Percentiles rank a stretch among this genome's conserved stretches.
Conservation (phyloP, 306 rosid species). For the Prunus mongolica region DNA sequence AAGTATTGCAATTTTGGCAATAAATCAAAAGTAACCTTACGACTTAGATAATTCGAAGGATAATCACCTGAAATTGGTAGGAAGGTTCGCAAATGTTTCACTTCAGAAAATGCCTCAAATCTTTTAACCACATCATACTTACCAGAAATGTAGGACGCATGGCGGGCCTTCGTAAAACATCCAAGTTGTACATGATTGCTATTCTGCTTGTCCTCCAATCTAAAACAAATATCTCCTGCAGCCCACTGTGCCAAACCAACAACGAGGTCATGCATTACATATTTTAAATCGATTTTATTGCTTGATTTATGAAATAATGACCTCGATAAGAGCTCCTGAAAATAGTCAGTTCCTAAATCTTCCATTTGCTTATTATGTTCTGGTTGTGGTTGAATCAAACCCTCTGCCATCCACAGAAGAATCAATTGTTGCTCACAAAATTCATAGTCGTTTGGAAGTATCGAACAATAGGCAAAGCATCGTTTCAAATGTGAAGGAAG, state of each 20-base stretch:
- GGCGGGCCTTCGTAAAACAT: not conserved
- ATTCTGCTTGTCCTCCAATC: not conserved
- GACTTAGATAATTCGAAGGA: too few species aligned
- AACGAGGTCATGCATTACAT: slow-evolving; percentile 40
- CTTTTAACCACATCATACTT: fast-evolving
- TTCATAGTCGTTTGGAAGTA: too few species aligned
- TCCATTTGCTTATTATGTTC: too few species aligned
- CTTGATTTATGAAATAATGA: slow-evolving; percentile 2
- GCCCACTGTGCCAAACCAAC: slow-evolving; percentile 28
- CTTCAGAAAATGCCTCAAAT: slow-evolving; percentile 1
- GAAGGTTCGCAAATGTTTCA: not conserved
- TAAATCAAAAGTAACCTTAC: not conserved
- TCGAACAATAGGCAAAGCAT: too few species aligned
- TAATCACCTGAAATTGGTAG: not conserved
- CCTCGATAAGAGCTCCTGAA: too few species aligned
- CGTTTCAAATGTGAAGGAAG: too few species aligned
- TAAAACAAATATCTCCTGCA: not conserved
- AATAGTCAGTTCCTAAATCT: too few species aligned
- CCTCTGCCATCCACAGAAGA: too few species aligned
- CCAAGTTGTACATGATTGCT: too few species aligned
- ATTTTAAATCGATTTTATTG: not conserved
- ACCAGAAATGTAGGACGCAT: not conserved
- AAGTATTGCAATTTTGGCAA: slow-evolving; percentile 1
- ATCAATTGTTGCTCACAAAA: too few species aligned
- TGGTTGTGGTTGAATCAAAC: too few species aligned